Evolutionary conservation across 1,139 yeast genomes (phyloP).

Genomic region (Candida sp.): DNA sequence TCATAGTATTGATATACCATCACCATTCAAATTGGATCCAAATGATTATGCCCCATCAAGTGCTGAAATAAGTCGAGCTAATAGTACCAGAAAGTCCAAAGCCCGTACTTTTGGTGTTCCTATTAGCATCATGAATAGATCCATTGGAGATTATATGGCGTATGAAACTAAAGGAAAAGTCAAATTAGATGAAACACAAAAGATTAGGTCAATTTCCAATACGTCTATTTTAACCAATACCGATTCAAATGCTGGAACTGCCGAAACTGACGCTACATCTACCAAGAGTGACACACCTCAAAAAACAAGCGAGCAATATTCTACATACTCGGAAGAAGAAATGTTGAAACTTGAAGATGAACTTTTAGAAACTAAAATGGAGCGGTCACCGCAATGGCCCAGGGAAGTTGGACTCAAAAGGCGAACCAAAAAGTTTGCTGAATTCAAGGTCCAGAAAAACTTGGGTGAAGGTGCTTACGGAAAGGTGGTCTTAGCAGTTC

Average conservation of each 20-base stretch:
- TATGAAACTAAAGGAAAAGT: background rate
- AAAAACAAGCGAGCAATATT: conserved; percentile 1
- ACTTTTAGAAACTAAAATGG: conserved; percentile 30
- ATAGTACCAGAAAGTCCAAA: conserved; percentile 34
- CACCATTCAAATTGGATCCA: conserved; percentile 52
- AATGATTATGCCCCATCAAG: conserved; percentile 32
- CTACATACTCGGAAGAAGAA: conserved; percentile 33
- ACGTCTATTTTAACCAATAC: conserved; percentile 1
- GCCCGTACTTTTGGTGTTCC: conserved; percentile 25
- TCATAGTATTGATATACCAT: conserved; percentile 37
- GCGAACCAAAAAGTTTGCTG: conserved; percentile 65
- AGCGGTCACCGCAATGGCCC: conserved; percentile 49
- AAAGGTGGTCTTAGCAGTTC: conserved; percentile 78
- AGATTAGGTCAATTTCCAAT: conserved; percentile 2
- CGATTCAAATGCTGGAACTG: background rate
- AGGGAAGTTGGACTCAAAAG: conserved; percentile 54
- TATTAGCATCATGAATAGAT: conserved; percentile 6
- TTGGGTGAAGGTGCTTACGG: conserved; percentile 99
- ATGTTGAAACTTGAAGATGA: conserved; percentile 44
- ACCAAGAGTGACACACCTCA: background rate
- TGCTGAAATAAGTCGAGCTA: conserved; percentile 30
- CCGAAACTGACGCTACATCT: conserved; percentile 2
- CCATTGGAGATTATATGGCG: conserved; percentile 3
- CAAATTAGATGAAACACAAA: conserved; percentile 1
- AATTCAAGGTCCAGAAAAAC: conserved; percentile 66